Percentiles rank a stretch among this genome's conserved stretches.
These are phyloP conservation scores for Rhizoclosmatium sp. DNA, from an alignment of 192 early-diverging fungal genomes.

Conservation along the genomic window DNA sequence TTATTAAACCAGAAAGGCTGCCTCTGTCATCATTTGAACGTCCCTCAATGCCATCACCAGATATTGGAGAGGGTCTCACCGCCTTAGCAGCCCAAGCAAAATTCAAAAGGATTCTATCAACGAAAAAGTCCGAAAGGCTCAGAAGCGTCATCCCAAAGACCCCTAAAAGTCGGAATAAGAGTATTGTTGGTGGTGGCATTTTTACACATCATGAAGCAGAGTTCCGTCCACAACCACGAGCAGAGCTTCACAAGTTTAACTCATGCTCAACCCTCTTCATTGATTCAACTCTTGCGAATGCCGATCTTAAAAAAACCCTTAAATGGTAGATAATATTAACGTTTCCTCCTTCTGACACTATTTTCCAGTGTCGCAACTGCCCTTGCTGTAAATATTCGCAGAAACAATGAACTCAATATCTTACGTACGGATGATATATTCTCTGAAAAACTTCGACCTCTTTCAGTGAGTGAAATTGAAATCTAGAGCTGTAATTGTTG, in stretches of 20 bases:
- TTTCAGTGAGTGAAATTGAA: conserved; percentile 47
- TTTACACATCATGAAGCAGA: not conserved
- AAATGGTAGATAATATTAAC: conserved; percentile 43
- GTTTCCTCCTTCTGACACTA: not conserved
- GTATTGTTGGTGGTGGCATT: not conserved
- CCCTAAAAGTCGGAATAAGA: not conserved
- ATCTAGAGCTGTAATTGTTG: not conserved
- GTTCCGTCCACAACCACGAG: not conserved
- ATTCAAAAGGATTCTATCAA: conserved; percentile 17
- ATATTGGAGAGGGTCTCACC: conserved; percentile 27
- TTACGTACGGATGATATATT: conserved; percentile 56
- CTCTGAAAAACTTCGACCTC: conserved; percentile 60
- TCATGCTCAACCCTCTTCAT: conserved; percentile 62
- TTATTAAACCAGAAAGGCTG: not conserved
- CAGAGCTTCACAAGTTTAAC: conserved; percentile 55
- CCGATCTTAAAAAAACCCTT: conserved; percentile 58
- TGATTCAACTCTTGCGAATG: conserved; percentile 58
- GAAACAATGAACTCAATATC: conserved; percentile 32
- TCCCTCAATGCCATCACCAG: conserved; percentile 5
- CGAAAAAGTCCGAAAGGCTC: conserved; percentile 21
- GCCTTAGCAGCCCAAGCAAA: conserved; percentile 24
- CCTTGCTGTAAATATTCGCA: conserved; percentile 47
- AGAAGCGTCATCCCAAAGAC: not conserved
- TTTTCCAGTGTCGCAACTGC: conserved; percentile 46
- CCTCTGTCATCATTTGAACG: conserved; percentile 28